Evolutionary conservation across 2,329 filamentous ascomycete genomes (phyloP), one percentile per base, ranked within the genome.

Genomic region (Myriosclerotinia scirpicola): DNA sequence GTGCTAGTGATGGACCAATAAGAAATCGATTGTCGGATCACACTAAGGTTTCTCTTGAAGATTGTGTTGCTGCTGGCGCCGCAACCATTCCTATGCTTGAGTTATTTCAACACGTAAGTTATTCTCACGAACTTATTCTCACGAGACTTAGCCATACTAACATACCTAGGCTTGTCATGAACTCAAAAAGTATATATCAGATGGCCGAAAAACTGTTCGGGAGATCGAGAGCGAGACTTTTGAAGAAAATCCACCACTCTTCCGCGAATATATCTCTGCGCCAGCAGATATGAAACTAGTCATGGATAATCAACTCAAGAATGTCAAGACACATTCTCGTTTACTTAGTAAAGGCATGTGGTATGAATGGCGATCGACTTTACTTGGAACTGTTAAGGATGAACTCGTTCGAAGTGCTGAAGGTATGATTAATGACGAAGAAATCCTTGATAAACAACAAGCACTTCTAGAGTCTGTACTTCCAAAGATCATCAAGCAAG

Each of bases 231-330:
- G 84, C 0, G 92, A 96, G 75, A 96, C 93, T 0, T 88, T 91
- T 69, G 89, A 92, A 70, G 92, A 97, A 67, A 97, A 97, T 74
- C 95, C 95, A 11, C 87, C 92, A 0, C 83, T 99, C 1, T 97
- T 99, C 79, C 88, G 87, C 67, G 95, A 98, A 76, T 99, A 99
- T 76, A 87, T 96, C 70, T 88, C 89, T 12, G 94, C 94, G 36
- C 86, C 91, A 0, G 87, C 92, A 0, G 92, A 96, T 69, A 88
- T 96, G 76, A 93, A 91, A 74, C 80, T 87, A 4, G 83, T 96
- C 63, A 96, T 99, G 89, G 94, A 99, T 79, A 95, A 91, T 71
- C 93, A 98, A 76, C 95, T 99, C 82, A 95, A 96, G 78, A 97
- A 98, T 75, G 90, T 97, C 78, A 98, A 97, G 81, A 93, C 92